Evolutionary conservation across 257 asterid species (phyloP), one percentile per base, ranked within the genome.

Genomic region (Verbascum thapsus): DNA sequence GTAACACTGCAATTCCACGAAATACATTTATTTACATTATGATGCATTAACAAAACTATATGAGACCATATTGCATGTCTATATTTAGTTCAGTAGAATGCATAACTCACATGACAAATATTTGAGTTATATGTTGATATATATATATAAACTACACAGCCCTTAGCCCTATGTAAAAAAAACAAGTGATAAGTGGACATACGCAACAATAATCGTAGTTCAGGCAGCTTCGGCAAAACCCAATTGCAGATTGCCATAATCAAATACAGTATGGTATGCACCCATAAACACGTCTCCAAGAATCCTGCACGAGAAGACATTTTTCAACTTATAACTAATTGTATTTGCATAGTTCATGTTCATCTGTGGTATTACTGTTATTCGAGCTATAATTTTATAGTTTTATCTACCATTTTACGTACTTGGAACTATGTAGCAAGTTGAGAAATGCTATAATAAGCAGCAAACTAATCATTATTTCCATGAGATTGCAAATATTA

Each of bases 281-380:
- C 98, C 97, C 97, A 91, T 91, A 83, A 91, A 91, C 50, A 91
- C 92, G 50, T 91, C 97, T 54, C 98, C 98, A 58, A 91, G 91
- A 77, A 91, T 83, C 98, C 98, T 91, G 78, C 88, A 76, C 37
- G 10, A 1, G 57, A 53, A n/a, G 6, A 10, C 53, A 26, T 15
- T 12, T 4, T 40, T 12, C 26, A 40, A 26, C 12, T 55, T 5
- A 26, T 2, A 26, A 26, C 32, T 26, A 26, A 26, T 26, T 26
- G 5, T 26, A 26, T 26, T n/a, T 26, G 32, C 32, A 26, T 26
- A 26, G n/a, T n/a, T n/a, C n/a, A n/a, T n/a, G n/a, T n/a, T n/a
- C n/a, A n/a, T n/a, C n/a, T n/a, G n/a, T n/a, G n/a, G n/a, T n/a
- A n/a, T n/a, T n/a, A n/a, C n/a, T n/a, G n/a, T n/a, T n/a, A n/a